Evolutionary conservation across 768 basidiomycete genomes (phyloP).

Genomic region (Lentinus brumalis): DNA sequence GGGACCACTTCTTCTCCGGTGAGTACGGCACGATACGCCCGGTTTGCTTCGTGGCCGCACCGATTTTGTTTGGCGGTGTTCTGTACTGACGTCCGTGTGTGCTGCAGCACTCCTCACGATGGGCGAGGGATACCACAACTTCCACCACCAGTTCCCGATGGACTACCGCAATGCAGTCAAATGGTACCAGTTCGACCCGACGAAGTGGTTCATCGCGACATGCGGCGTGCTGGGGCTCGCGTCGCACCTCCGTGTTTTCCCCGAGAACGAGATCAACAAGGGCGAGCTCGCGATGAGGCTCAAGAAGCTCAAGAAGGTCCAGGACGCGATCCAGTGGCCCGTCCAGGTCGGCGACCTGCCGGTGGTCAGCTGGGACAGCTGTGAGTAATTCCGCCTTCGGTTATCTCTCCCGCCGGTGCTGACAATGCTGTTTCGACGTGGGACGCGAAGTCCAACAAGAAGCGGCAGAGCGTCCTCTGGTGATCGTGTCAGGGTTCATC

Average conservation of each 20-base stretch:
- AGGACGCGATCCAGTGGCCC: slow-evolving; percentile 69
- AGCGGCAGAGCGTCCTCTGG: slow-evolving; percentile 60
- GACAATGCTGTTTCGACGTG: neutral
- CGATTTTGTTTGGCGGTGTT: neutral
- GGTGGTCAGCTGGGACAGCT: slow-evolving; percentile 79
- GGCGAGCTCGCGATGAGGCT: slow-evolving; percentile 83
- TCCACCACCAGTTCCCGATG: slow-evolving; percentile 61
- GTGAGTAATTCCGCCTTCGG: slow-evolving; percentile 44
- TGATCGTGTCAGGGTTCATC: slow-evolving; percentile 84
- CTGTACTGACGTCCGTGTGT: neutral
- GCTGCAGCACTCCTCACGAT: slow-evolving; percentile 43
- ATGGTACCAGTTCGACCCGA: slow-evolving; percentile 75
- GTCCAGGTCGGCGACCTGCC: slow-evolving; percentile 59
- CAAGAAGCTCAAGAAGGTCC: slow-evolving; percentile 65
- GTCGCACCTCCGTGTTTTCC: slow-evolving; percentile 81
- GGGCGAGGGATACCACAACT: slow-evolving; percentile 89
- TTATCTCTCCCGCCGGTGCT: no score
- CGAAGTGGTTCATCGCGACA: slow-evolving; percentile 78
- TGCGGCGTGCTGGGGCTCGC: slow-evolving; percentile 70
- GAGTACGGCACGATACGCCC: neutral
- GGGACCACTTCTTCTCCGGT: slow-evolving; percentile 50
- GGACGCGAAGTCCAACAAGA: slow-evolving; percentile 59
- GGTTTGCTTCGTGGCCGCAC: neutral
- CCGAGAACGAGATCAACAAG: slow-evolving; percentile 85
- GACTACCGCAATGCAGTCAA: slow-evolving; percentile 55